Evolutionary conservation across 805 yeast genomes (phyloP), one percentile per base, ranked within the genome.

Genomic region (Kazachstania africana): DNA sequence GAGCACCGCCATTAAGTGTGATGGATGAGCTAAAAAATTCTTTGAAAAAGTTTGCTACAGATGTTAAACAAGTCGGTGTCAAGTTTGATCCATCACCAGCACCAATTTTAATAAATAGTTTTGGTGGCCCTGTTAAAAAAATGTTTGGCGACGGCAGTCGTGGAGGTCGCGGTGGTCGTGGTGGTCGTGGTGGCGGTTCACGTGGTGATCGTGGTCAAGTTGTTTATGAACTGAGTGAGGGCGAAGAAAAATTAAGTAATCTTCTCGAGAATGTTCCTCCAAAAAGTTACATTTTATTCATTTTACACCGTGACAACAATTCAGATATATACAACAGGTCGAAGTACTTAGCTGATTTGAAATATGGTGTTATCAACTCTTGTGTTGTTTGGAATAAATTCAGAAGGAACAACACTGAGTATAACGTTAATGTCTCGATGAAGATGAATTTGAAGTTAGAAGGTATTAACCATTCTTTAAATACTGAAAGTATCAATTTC

Each of bases 321-420:
- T 22, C 39, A 8, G 33, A 26, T 16, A 34, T 43, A 14, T 44
- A 44, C 30, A 41, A 43, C 28, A 40, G 49, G 24, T 38, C 43
- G 27, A 44, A 44, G 25, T 42, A 39, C 16, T 28, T 44, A 21
- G 37, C 44, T 12, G 49, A 44, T 36, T 29, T 42, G 29, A 36
- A 38, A 30, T 43, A 21, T 24, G 49, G 49, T 36, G 31, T 37
- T n/a, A 23, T 43, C 3, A 44, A 44, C 28, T 38, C 43, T 6
- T 44, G 49, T 34, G 37, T 36, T 27, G 35, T 41, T 16, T 44
- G 47, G 47, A 35, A 41, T 16, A 40, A 38, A 16, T 43, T 44
- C 26, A 41, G 37, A 27, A 44, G 36, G 26, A 35, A 36, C 25
- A 37, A 44, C 18, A 22, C 36, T 26, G 43, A 39, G 27, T 43